Evolutionary conservation across 164 flowering plant species (phyloP), one percentile per base, ranked within the genome.

Genomic region (Berberis vulgaris): DNA sequence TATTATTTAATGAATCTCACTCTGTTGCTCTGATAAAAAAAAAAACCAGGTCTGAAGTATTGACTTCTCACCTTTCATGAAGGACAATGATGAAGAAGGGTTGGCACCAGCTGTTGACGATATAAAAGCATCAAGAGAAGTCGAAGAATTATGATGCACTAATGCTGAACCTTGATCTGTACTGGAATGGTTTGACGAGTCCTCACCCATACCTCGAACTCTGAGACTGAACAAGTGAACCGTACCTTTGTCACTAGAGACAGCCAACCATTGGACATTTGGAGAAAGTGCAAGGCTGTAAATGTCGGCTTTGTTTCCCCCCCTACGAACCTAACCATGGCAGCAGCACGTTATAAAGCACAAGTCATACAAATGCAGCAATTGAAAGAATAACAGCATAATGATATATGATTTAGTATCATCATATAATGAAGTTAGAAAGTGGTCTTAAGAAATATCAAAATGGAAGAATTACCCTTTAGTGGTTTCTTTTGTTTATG

Each of bases 171-270:
- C 66, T 67, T 73, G 83, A 63, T 71, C 63, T 70, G 60, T 58
- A 56, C 47, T 68, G 45, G 80, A 62, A 57, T 73, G 78, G 69
- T 72, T 52, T 41, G 83, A 72, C 7, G 78, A 65, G 62, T 85
- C 98, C 69, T 82, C 89, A 41, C 95, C 89, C 42, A 72, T 78
- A 61, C 84, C 87, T 63, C 97, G 81, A 58, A 91, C 87, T 71
- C 85, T 77, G 54, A 84, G 88, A 68, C 84, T 70, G 57, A 80
- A 84, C 65, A 84, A 69, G 73, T 84, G 85, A 12, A 82, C 75
- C 43, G 85, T 84, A 53, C 83, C 85, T 67, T 76, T 84, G 69
- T 84, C 85, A 71, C 88, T 84, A 49, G 83, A 82, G 52, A 78
- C 85, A 49, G 82, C 85, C 78, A 84, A 63, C 88, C 88, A 84